Conservation (phyloP, 441 rosid genomes). For the Lepidium campestre region DNA sequence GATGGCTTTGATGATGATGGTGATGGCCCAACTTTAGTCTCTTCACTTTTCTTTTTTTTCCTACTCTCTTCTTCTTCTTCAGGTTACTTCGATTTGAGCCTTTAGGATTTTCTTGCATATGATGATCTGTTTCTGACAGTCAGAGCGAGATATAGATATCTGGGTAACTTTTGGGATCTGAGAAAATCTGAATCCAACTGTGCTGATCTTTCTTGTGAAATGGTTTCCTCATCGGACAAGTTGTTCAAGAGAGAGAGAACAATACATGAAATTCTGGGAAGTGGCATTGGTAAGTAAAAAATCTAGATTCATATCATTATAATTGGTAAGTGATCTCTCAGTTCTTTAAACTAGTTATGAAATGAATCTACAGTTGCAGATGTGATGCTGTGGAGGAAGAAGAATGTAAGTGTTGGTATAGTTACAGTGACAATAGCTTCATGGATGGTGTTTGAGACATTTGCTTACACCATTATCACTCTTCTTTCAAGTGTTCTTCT, state of each 20-base stretch:
- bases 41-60: background rate
- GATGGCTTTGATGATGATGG: conserved; percentile 28
- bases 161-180: conserved; percentile 25
- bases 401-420: conserved; percentile 58
- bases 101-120: conserved; percentile 1
- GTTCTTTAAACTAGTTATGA: background rate
- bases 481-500: conserved; percentile 84
- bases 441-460: conserved; percentile 86
- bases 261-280: conserved; percentile 78
- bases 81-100: conserved; percentile 5
- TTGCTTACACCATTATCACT: conserved; percentile 77
- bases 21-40: conserved; percentile 28
- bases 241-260: conserved; percentile 63
- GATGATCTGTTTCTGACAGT: conserved; percentile 11
- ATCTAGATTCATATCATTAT: background rate
- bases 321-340: background rate
- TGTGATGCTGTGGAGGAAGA: conserved; percentile 81
- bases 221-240: conserved; percentile 40
- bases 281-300: conserved; percentile 55
- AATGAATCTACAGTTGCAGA: conserved; percentile 69
- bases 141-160: background rate
- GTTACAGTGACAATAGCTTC: conserved; percentile 59
- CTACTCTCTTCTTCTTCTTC: conserved; percentile 5
- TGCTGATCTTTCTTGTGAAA: conserved; percentile 26
- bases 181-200: conserved; percentile 12